phyloP scores from a whole-genome alignment of 2,329 filamentous ascomycete genomes.

The Apiospora aurea region DNA sequence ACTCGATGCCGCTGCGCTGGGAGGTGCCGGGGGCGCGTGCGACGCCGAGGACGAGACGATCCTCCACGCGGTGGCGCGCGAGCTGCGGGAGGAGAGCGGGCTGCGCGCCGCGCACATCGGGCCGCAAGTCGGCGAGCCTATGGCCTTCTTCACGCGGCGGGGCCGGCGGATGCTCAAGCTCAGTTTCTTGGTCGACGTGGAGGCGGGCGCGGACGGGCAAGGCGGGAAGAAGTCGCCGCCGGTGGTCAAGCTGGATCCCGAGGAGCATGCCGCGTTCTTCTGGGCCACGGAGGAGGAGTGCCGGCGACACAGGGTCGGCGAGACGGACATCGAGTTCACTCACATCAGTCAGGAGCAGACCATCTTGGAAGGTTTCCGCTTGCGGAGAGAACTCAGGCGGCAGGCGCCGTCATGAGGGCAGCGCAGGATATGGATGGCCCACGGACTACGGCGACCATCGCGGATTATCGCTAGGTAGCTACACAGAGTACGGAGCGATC shows the following conservation, averaged over 20 bases:
- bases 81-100: conserved; percentile 51
- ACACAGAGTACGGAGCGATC: not conserved
- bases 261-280: conserved; percentile 43
- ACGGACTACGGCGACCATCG: not conserved
- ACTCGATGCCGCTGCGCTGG: conserved; percentile 48
- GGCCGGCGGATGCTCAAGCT: conserved; percentile 36
- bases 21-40: conserved; percentile 49
- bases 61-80: conserved; percentile 47
- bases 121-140: conserved; percentile 34
- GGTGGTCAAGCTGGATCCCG: conserved; percentile 41
- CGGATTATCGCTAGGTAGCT: not conserved
- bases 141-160: conserved; percentile 31
- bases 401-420: not conserved
- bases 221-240: not conserved
- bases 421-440: not conserved
- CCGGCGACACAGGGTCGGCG: conserved; percentile 33
- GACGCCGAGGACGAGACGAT: conserved; percentile 47
- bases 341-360: conserved; percentile 32
- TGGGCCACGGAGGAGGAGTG: conserved; percentile 44
- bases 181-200: conserved; percentile 39
- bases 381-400: conserved; percentile 28
- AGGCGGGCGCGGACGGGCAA: conserved; percentile 30
- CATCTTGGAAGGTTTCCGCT: conserved; percentile 36
- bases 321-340: conserved; percentile 38
- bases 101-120: conserved; percentile 36